Percentiles rank a stretch among this genome's conserved stretches.
Conservation (phyloP, 345 rosid species). For the Eucalyptus curtisii region DNA sequence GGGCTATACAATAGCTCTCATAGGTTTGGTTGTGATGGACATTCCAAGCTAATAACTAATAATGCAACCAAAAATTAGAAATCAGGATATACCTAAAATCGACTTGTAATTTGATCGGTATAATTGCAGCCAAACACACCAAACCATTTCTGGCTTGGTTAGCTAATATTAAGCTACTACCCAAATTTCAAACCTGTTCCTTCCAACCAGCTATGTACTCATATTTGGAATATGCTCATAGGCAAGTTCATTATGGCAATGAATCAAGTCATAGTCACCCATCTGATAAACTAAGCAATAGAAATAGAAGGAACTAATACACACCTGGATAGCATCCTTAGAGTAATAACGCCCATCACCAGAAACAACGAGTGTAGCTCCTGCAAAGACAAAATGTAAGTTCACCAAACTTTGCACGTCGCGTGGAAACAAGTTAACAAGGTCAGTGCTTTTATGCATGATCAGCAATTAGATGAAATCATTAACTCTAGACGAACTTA, state of each 20-base stretch:
- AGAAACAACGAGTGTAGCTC: constrained; percentile 96
- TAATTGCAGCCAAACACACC: neutral
- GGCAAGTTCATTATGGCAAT: neutral
- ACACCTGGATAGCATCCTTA: constrained; percentile 92
- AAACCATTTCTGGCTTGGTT: neutral
- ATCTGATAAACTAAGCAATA: neutral
- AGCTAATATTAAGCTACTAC: neutral
- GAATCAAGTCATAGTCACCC: neutral
- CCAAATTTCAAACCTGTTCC: neutral
- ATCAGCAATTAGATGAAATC: neutral
- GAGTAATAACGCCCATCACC: constrained; percentile 99
- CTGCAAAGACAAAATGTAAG: constrained; percentile 16
- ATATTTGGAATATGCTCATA: neutral
- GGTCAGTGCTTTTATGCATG: neutral
- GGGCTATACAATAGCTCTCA: neutral
- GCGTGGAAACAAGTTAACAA: neutral
- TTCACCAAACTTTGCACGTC: neutral
- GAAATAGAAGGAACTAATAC: neutral
- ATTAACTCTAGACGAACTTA: neutral
- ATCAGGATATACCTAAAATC: neutral
- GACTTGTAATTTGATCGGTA: neutral
- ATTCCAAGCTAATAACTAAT: neutral
- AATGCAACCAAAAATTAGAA: neutral
- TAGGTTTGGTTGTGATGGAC: neutral
- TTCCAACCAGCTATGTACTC: neutral